Evolutionary conservation across 179 eudicot species (phyloP).

Genomic region (Heliamphora pulchella): DNA sequence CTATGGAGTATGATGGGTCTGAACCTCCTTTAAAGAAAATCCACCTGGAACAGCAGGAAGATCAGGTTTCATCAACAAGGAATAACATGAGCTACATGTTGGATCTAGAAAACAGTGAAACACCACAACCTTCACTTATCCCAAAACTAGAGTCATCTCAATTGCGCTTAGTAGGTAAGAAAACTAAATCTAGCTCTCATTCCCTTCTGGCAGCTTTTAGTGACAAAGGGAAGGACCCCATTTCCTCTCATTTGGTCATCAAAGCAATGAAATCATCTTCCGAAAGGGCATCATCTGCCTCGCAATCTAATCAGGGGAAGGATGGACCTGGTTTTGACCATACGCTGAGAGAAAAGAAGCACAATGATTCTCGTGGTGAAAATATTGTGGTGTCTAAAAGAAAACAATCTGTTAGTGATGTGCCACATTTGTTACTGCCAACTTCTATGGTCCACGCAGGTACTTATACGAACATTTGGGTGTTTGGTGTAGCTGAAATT

Average conservation of each 20-base stretch:
- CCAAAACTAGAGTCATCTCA: conserved; percentile 14
- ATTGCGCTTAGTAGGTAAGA: not conserved
- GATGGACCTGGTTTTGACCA: conserved; percentile 11
- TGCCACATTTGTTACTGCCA: not conserved
- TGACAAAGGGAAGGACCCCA: conserved; percentile 19
- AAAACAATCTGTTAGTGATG: conserved; percentile 6
- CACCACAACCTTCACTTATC: conserved; percentile 2
- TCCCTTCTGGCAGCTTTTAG: not conserved
- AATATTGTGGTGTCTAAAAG: conserved; percentile 8
- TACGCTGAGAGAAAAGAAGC: conserved; percentile 9
- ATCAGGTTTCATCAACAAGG: conserved; percentile 16
- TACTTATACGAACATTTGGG: not conserved
- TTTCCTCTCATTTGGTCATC: conserved; percentile 14
- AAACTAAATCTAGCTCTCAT: conserved; percentile 13
- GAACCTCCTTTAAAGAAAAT: conserved; percentile 19
- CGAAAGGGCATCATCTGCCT: conserved; percentile 14
- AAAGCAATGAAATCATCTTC: not conserved
- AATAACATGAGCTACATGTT: not conserved
- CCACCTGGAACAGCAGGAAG: conserved; percentile 9
- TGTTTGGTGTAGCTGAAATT: too few relatives aligned
- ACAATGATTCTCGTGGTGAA: conserved; percentile 1
- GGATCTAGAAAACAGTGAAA: conserved; percentile 1
- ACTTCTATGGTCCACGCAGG: conserved; percentile 11
- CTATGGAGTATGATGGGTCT: not conserved
- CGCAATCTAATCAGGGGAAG: conserved; percentile 4